Evolutionary conservation across 1,284 basidiomycete genomes (phyloP), one percentile per base, ranked within the genome.

Genomic region (Malassezia dermatis): DNA sequence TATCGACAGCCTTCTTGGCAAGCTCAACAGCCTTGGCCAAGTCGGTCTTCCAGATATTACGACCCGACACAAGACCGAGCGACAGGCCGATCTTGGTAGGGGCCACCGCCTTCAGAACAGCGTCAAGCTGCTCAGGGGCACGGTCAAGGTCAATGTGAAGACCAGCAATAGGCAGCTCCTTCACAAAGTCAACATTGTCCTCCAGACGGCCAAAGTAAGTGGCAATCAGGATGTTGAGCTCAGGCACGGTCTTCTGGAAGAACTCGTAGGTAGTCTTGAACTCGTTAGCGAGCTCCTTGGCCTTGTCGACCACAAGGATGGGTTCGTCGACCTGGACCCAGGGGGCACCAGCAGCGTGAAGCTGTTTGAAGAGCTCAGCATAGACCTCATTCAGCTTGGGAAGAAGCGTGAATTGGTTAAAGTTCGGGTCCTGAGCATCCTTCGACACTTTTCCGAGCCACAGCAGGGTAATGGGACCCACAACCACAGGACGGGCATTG

Each of bases 11-110:
- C 78, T 86, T 88, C 80, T 93, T 84, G 58, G 83, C 89, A 49
- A 83, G 78, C 74, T 85, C 84, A 78, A 93, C 81, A 58, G 88
- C 86, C 49, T 83, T 84, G 66, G 81, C 79, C 72, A 98, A 85
- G 79, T 98, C 93, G 62, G 85, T 88, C 84, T 98, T 99, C 94
- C 94, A 99, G 80, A 99, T 89, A 82, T 98, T 98, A 76, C 94
- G 89, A 61, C 94, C 94, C 40, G 94, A 98, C 63, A 99, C 88
- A 62, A 98, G 77, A 79, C 94, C 94, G 63, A 98, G 85, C 56
- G 94, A 98, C 56, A 99, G 81, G 61, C 84, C 77, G 64, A 91
- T 82, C 75, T 79, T 79, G 54, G 60, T 69, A 50, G 51, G 45
- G 43, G 51, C 53, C 77, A 96, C 76, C 58, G 89, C 89, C 50